These are phyloP conservation scores for Pseudogymnoascus sp. DNA, from an alignment of 2,329 filamentous ascomycete genomes.

Conservation along the genomic window DNA sequence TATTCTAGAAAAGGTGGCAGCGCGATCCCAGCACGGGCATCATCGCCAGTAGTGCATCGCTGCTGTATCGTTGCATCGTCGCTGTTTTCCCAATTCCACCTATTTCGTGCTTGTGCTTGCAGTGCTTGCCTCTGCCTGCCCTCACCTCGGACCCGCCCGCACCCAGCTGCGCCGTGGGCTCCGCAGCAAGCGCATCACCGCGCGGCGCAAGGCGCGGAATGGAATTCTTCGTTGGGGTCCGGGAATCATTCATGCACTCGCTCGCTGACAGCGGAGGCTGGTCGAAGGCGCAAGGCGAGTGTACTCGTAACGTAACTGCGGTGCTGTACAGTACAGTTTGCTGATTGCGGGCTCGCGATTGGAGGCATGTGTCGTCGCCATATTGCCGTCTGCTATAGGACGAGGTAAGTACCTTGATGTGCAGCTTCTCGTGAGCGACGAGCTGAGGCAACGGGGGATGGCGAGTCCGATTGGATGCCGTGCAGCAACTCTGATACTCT, in stretches of 20 bases:
- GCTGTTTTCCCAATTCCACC: not conserved
- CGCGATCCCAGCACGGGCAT: not conserved
- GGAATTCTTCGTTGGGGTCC: not conserved
- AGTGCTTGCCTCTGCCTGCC: not conserved
- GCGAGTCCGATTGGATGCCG: not conserved
- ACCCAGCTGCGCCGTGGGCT: not conserved
- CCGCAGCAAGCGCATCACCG: not conserved
- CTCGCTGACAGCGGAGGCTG: not conserved
- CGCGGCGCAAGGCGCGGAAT: not conserved
- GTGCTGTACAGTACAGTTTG: not conserved
- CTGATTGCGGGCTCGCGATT: not conserved
- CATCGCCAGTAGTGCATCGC: not conserved
- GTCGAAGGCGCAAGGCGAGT: not conserved
- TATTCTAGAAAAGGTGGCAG: conserved; percentile 2
- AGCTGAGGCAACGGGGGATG: not conserved
- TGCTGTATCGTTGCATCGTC: not conserved
- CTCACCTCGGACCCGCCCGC: not conserved
- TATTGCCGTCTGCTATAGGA: not conserved
- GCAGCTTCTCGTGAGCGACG: not conserved
- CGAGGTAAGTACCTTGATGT: not conserved
- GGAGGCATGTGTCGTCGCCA: not conserved
- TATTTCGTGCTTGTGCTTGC: not conserved
- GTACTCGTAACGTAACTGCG: not conserved
- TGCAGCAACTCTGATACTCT: not conserved
- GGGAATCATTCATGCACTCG: not conserved